These are phyloP conservation scores for Fusarium bulbicola DNA, from an alignment of 2,329 filamentous ascomycete genomes.

Conservation along the genomic window DNA sequence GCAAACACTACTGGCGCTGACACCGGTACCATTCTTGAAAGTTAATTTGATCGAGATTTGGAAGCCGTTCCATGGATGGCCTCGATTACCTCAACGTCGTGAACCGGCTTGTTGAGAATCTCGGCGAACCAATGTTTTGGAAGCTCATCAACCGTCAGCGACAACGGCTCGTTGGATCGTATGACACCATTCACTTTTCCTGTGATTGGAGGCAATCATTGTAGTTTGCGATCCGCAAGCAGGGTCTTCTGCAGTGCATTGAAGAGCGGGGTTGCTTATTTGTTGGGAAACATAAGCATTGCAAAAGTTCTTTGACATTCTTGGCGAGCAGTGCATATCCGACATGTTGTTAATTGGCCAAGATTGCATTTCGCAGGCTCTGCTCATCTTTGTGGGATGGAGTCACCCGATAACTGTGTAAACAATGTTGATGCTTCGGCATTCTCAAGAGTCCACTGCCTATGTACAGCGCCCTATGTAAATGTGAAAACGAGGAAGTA, in stretches of 20 bases:
- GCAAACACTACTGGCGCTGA: not conserved
- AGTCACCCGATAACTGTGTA: not conserved
- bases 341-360: not conserved
- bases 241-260: fast-evolving
- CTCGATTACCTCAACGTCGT: not conserved
- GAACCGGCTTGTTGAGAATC: not conserved
- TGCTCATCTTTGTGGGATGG: not conserved
- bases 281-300: fast-evolving
- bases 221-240: fast-evolving
- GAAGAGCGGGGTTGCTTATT: not conserved
- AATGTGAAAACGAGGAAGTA: fast-evolving
- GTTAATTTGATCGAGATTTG: not conserved
- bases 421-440: not conserved
- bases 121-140: not conserved
- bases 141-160: not conserved
- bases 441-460: not conserved
- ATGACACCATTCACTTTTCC: not conserved
- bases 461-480: fast-evolving
- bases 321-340: not conserved
- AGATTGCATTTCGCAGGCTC: fast-evolving
- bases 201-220: not conserved
- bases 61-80: conserved; percentile 15
- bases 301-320: not conserved
- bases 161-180: not conserved
- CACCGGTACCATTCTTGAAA: not conserved